phyloP scores from a whole-genome alignment of 78 protist genomes.

The Ministeria vibrans region DNA sequence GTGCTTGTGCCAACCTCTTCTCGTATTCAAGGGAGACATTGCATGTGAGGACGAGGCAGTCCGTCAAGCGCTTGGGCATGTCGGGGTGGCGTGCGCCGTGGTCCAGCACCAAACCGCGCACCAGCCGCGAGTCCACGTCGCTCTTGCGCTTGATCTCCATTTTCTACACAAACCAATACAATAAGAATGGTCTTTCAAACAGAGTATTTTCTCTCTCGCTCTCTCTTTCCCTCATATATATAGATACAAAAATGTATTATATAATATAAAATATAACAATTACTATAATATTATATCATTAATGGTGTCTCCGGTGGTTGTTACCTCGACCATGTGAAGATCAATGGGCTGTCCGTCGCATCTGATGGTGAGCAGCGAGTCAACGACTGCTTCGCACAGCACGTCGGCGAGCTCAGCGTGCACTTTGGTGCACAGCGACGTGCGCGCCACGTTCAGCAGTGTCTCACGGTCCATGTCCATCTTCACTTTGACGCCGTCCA shows the following conservation, averaged over 20 bases:
- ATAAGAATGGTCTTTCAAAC: too few species aligned
- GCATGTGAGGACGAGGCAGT: constrained; percentile 80
- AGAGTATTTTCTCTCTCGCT: too few species aligned
- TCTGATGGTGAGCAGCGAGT: constrained; percentile 80
- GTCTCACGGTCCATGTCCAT: constrained; percentile 63
- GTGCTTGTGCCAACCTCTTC: constrained; percentile 56
- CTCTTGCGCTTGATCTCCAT: constrained; percentile 94
- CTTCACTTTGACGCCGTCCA: constrained; percentile 45
- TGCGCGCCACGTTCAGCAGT: constrained; percentile 79
- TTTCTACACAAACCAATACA: constrained; percentile 59
- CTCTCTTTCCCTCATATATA: neutral
- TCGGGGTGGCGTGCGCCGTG: constrained; percentile 99
- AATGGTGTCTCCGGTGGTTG: neutral
- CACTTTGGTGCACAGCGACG: constrained; percentile 89
- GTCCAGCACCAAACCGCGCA: constrained; percentile 97
- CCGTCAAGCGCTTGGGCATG: constrained; percentile 84
- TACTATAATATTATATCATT: neutral
- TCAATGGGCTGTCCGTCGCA: constrained; percentile 68
- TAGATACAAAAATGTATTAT: neutral
- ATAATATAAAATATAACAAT: neutral
- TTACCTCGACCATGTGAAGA: constrained; percentile 89
- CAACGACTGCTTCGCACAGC: constrained; percentile 81
- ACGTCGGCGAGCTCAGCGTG: constrained; percentile 58
- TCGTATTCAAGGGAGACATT: constrained; percentile 98
- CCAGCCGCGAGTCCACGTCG: constrained; percentile 70